These are phyloP conservation scores for Penicillium fimorum DNA, from an alignment of 495 filamentous ascomycete genomes.

Conservation along the genomic window DNA sequence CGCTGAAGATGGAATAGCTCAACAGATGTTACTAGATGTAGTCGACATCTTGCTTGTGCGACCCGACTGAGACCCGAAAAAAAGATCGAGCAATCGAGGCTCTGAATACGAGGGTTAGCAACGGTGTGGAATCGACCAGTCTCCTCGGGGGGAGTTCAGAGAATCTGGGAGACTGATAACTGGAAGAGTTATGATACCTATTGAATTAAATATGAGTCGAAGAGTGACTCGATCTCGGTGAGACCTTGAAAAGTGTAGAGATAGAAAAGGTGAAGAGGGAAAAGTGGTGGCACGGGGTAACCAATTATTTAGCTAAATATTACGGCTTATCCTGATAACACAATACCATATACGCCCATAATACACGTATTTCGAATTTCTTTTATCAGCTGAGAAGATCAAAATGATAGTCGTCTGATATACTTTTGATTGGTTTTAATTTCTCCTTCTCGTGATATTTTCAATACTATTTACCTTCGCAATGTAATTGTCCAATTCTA, in stretches of 20 bases:
- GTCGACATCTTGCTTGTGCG: constrained; percentile 44
- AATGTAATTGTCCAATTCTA: constrained; percentile 2
- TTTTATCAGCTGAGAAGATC: constrained; percentile 9
- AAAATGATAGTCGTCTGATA: constrained; percentile 5
- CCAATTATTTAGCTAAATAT: constrained; percentile 32
- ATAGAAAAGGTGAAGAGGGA: constrained; percentile 8
- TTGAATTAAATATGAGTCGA: constrained; percentile 14
- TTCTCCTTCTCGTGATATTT: not conserved
- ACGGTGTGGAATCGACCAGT: not conserved
- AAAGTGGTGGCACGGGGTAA: constrained; percentile 30
- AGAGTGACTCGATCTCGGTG: not conserved
- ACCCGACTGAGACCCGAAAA: constrained; percentile 18
- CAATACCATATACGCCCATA: constrained; percentile 10
- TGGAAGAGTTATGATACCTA: constrained; percentile 8
- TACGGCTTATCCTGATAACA: constrained; percentile 23
- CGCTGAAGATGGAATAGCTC: constrained; percentile 40
- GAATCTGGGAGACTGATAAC: not conserved
- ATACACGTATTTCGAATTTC: not conserved
- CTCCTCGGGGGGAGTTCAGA: constrained; percentile 7
- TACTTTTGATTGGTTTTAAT: constrained; percentile 3
- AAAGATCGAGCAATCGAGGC: constrained; percentile 10
- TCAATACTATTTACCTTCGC: not conserved
- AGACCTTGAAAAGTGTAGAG: constrained; percentile 4
- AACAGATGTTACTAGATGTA: constrained; percentile 32
- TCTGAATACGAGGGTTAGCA: constrained; percentile 11